Percentiles rank a stretch among this genome's conserved stretches.
Conservation (phyloP, 345 rosid species). For the Eucalyptus tenuipes region DNA sequence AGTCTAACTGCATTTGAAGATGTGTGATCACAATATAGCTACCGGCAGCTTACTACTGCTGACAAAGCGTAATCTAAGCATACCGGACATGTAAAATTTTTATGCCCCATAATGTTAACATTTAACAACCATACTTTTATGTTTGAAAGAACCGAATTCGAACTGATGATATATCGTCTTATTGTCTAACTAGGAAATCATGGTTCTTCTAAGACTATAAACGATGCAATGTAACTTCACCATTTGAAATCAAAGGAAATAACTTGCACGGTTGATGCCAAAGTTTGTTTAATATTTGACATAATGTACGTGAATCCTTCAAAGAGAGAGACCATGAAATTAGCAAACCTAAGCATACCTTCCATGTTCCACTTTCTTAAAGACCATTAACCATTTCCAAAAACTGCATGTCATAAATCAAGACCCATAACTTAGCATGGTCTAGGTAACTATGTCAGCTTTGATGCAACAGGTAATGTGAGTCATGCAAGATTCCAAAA, state of each 20-base stretch:
- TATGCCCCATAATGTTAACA: not conserved
- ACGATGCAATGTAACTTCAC: not conserved
- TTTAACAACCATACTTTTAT: not conserved
- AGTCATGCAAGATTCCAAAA: not conserved
- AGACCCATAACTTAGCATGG: not conserved
- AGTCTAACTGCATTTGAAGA: not conserved
- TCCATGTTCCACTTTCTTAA: not conserved
- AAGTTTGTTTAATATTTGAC: not conserved
- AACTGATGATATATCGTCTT: not conserved
- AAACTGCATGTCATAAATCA: not conserved
- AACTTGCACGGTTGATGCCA: not conserved
- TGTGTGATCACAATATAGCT: not conserved
- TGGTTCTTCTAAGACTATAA: not conserved
- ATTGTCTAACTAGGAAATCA: not conserved
- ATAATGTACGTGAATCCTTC: not conserved
- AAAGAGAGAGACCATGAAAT: not conserved
- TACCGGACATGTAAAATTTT: not conserved
- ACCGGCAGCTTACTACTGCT: not conserved
- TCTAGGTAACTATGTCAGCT: not conserved
- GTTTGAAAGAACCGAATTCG: not conserved
- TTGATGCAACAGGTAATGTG: not conserved
- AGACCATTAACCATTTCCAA: not conserved
- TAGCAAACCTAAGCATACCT: not conserved
- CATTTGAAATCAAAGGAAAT: not conserved
- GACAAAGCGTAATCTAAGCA: not conserved